Evolutionary conservation across 805 yeast species (phyloP).

Genomic region (Metschnikowia colocasiae): DNA sequence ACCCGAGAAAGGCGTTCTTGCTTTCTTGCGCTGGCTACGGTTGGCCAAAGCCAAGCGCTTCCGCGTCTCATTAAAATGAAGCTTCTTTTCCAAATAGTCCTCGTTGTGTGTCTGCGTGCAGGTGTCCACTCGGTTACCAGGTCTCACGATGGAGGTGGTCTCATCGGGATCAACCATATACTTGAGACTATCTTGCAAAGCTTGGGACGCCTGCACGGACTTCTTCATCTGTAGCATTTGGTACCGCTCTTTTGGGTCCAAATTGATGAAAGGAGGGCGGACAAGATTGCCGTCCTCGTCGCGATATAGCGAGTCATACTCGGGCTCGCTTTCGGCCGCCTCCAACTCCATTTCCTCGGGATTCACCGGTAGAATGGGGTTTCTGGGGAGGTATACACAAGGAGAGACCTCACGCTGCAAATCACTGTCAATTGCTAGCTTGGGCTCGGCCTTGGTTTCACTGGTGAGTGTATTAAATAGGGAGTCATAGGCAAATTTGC

Average conservation of each 20-base stretch:
- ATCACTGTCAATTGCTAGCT: conserved; percentile 4
- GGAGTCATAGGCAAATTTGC: conserved; percentile 8
- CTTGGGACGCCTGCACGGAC: conserved; percentile 35
- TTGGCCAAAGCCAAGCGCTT: conserved; percentile 16
- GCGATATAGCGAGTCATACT: conserved; percentile 31
- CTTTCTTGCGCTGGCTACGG: conserved; percentile 14
- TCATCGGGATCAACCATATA: conserved; percentile 42
- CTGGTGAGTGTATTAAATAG: conserved; percentile 10
- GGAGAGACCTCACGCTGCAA: conserved; percentile 16
- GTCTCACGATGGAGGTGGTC: conserved; percentile 23
- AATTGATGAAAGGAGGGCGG: conserved; percentile 43
- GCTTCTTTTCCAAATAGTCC: conserved; percentile 25
- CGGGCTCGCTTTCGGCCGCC: conserved; percentile 21
- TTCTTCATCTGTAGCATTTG: conserved; percentile 38
- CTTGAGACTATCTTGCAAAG: conserved; percentile 31
- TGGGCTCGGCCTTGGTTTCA: conserved; percentile 6
- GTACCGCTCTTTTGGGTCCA: conserved; percentile 42
- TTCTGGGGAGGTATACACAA: conserved; percentile 15
- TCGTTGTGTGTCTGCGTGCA: conserved; percentile 40
- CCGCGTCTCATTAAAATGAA: conserved; percentile 25
- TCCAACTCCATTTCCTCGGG: conserved; percentile 11
- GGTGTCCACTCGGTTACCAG: conserved; percentile 34
- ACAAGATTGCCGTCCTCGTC: conserved; percentile 38
- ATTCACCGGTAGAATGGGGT: conserved; percentile 16
- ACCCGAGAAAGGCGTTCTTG: conserved; percentile 30